Evolutionary conservation across 257 asterid species (phyloP), one percentile per base, ranked within the genome.

Genomic region (Capsicum rhomboideum): DNA sequence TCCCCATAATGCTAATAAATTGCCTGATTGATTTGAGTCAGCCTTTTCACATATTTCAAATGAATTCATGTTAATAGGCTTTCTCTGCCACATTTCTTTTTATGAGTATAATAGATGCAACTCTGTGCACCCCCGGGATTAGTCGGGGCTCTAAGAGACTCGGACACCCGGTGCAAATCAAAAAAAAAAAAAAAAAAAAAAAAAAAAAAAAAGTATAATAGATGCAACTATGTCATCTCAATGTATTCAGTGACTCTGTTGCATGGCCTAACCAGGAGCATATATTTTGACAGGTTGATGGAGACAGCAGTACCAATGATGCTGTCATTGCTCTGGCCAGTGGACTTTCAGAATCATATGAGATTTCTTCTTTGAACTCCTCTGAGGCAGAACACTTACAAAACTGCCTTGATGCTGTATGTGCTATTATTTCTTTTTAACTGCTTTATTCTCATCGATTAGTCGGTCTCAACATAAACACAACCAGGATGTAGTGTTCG

Each of bases 291-390:
- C 98, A 94, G 98, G 98, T 94, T 8, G 98, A 96, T 86, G 98
- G 98, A 86, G 98, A 94, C 88, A 96, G 95, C 79, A 96, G 99
- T 86, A 94, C 99, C 29, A 96, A 96, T 88, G 99, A 96, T 87
- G 92, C 97, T 87, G 99, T 94, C 81, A 93, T 96, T 87, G 98
- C 98, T 85, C 91, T 94, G 91, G 99, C 99, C 82, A 96, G 99
- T 83, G 99, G 99, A 72, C 98, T 97, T 83, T 93, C 99, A 49
- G 97, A 98, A 80, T 89, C 95, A 68, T 86, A 87, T 89, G 85
- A 87, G 85, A 95, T 97, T 84, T 92, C 97, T 86, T 92, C 97
- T 69, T 83, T 93, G 74, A 86, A 90, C 85, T 86, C 90, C 91
- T 79, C 93, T 1, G 97, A 95, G 84, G 95, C 97, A 74, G 88